A percentile compares a stretch with the other conserved stretches of the same genome.
Conservation (phyloP, 257 asterid genomes). For the Solanum lignicaule region DNA sequence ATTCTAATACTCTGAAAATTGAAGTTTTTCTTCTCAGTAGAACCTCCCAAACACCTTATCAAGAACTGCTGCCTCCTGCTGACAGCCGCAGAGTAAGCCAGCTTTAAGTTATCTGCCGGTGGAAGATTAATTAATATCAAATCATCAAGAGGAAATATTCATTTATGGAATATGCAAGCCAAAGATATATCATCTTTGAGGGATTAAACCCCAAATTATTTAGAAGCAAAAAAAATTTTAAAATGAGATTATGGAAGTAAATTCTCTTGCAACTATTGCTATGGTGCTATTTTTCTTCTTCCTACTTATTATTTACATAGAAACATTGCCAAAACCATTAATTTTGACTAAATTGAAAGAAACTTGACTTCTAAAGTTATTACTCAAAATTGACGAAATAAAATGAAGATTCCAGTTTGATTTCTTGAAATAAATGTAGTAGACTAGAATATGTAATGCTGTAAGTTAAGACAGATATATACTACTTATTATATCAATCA, state of each 20-base stretch:
- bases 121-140: background rate
- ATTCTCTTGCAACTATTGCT: background rate
- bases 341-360: background rate
- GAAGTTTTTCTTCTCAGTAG: conserved; percentile 11
- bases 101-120: conserved; percentile 32
- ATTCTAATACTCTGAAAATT: conserved; percentile 27
- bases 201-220: background rate
- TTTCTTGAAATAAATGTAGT: background rate
- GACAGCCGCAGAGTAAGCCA: conserved; percentile 42
- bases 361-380: background rate
- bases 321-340: background rate
- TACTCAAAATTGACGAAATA: background rate
- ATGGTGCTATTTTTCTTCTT: background rate
- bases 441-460: background rate
- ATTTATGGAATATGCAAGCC: background rate
- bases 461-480: background rate
- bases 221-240: too few relatives aligned
- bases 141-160: background rate
- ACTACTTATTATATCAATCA: background rate
- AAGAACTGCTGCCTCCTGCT: conserved; percentile 64
- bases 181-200: background rate
- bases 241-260: background rate
- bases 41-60: conserved; percentile 63
- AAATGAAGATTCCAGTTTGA: background rate
- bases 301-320: background rate